These are phyloP conservation scores for Cucumis melo DNA, from an alignment of 306 rosid species.

Conservation along the genomic window DNA sequence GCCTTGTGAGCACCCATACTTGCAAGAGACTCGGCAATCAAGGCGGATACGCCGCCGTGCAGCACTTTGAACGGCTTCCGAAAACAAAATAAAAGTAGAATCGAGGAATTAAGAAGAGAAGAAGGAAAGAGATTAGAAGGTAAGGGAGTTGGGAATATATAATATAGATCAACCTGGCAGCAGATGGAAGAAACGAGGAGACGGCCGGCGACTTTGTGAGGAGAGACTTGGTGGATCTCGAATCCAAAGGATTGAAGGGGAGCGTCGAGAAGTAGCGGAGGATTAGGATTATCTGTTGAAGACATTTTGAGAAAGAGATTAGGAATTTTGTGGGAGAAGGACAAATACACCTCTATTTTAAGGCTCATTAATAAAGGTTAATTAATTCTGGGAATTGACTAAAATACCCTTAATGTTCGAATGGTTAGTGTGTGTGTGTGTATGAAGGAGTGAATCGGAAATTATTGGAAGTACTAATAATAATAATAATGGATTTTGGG, in stretches of 20 bases:
- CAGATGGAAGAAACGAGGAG: slow-evolving; percentile 46
- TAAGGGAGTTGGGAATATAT: no score
- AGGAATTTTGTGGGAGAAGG: no score
- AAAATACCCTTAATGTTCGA: no score
- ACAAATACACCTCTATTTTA: no score
- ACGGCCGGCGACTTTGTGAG: slow-evolving; percentile 44
- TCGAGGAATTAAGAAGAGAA: not conserved
- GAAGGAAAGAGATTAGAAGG: not conserved
- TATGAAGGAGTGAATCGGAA: no score
- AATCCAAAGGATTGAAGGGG: slow-evolving; percentile 57
- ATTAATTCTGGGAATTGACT: no score
- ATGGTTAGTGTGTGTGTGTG: no score
- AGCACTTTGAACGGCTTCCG: slow-evolving; percentile 83
- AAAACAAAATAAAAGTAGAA: not conserved
- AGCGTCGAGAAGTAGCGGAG: slow-evolving; percentile 25
- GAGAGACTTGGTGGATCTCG: slow-evolving; percentile 35
- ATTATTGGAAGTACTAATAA: no score
- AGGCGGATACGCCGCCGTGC: slow-evolving; percentile 95
- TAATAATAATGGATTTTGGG: no score
- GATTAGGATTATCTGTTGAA: not conserved
- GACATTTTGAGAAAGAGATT: not conserved
- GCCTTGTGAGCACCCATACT: slow-evolving; percentile 61
- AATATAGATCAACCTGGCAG: not conserved
- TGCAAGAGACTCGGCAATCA: slow-evolving; percentile 73
- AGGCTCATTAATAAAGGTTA: no score